Percentiles rank a stretch among this genome's conserved stretches.
Evolutionary conservation across 2,329 filamentous ascomycete species (phyloP).

Genomic region (Fusarium luffae): DNA sequence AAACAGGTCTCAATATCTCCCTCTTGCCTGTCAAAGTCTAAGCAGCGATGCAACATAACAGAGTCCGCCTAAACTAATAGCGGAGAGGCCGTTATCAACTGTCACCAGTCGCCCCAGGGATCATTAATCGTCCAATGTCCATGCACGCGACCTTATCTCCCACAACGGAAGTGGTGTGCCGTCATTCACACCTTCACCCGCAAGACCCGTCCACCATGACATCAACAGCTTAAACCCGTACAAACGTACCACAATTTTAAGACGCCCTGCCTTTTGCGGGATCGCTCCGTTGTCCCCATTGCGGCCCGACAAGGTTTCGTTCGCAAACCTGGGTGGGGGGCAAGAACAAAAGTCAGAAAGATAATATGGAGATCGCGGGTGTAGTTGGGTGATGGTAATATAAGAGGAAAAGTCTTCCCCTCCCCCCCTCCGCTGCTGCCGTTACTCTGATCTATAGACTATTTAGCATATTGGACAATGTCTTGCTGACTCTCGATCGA

Average conservation of each 20-base stretch:
- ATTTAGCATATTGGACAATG: conserved; percentile 20
- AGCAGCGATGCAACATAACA: background rate
- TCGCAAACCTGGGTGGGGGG: conserved; percentile 17
- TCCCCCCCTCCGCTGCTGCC: background rate
- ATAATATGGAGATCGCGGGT: conserved; percentile 16
- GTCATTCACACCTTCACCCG: conserved; percentile 10
- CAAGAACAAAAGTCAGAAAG: background rate
- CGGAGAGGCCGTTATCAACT: background rate
- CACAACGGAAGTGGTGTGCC: conserved; percentile 29
- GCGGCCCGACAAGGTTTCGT: conserved; percentile 32
- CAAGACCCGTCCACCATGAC: conserved; percentile 24
- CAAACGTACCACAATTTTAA: conserved; percentile 33
- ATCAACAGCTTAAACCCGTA: conserved; percentile 27
- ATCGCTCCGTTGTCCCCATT: conserved; percentile 33
- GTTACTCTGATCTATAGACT: background rate
- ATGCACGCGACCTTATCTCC: conserved; percentile 33
- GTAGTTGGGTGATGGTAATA: conserved; percentile 9
- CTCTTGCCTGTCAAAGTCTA: background rate
- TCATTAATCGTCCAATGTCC: conserved; percentile 9
- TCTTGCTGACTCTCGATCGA: conserved; percentile 36
- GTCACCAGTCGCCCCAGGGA: background rate
- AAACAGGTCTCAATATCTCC: background rate
- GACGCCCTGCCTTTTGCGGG: conserved; percentile 24
- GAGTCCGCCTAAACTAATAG: background rate
- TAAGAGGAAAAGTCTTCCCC: conserved; percentile 14